Conservation (phyloP, 495 filamentous ascomycete species). For the Tuber borchii region DNA sequence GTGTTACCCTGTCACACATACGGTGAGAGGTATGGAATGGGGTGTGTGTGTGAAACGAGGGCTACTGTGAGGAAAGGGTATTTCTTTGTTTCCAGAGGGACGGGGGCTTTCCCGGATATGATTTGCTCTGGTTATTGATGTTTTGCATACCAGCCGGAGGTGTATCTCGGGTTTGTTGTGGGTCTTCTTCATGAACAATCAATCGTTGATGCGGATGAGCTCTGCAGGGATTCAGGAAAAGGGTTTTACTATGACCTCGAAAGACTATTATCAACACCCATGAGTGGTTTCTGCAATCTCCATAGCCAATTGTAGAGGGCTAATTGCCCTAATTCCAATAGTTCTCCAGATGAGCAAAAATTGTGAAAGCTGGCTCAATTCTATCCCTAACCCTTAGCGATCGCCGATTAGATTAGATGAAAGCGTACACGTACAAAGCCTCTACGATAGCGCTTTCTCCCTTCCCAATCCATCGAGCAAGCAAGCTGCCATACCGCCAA, state of each 20-base stretch:
- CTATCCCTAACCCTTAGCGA: neutral
- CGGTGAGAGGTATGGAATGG: neutral
- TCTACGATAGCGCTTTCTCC: neutral
- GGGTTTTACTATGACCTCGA: neutral
- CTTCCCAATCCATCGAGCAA: neutral
- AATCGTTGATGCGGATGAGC: neutral
- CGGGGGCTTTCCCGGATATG: neutral
- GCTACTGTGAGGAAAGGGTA: neutral
- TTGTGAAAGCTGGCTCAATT: neutral
- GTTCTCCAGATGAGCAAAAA: no score
- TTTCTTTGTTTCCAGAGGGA: neutral
- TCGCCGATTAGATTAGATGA: neutral
- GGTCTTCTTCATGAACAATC: neutral
- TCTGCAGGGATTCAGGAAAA: neutral
- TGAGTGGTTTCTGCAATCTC: neutral
- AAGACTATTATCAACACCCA: neutral
- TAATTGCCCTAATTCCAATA: neutral
- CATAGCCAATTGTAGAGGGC: neutral
- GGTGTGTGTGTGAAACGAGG: neutral
- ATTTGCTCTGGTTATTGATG: neutral
- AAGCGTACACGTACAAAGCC: neutral
- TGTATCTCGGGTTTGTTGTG: neutral
- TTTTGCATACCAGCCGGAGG: neutral
- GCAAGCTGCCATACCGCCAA: neutral
- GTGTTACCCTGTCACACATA: slow-evolving; percentile 20